Evolutionary conservation across 805 yeast genomes (phyloP), one percentile per base, ranked within the genome.

Genomic region (Debaryomyces tyrocola): DNA sequence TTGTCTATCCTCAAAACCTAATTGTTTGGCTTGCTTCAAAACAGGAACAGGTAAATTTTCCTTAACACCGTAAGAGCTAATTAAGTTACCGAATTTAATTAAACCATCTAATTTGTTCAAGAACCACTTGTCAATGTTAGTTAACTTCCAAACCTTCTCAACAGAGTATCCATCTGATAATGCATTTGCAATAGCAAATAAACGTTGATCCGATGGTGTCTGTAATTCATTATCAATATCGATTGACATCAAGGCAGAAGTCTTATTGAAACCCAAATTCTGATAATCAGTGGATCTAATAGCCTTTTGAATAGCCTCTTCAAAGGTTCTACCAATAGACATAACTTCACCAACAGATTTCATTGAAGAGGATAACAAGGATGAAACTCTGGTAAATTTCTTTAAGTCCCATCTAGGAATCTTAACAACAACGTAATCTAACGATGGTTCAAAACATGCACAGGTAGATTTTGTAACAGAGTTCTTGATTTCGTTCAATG

Each of bases 381-480:
- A 84, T 17, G 96, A 87, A 33, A 92, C 98, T 66, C 96, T 81
- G 51, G 92, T 88, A 73, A 92, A 92, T 73, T 92, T 92, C 77
- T 88, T 87, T 73, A 92, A 80, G 73, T 92, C 99, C 99, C 99
- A 92, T 75, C 98, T 83, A 69, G 99, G 99, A 69, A 92, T 94
- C 80, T 92, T 92, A 44, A 90, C 96, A 53, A 92, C 99, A 67
- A 90, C 88, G 72, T 92, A 92, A 73, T 92, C 99, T 64, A 92
- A 79, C 11, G 97, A 90, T 41, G 99, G 99, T 75, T 92, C 99
- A 70, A 92, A 92, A 76, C 96, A 88, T 46, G 98, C 94, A 66
- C 94, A 89, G 10, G 99, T 92, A 36, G 88, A 84, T 71, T 87
- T 85, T 40, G 99, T 92, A 49, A 92, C 97, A 40, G 96, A 83